These are phyloP conservation scores for Leptographium wingfieldii DNA, from an alignment of 2,329 filamentous ascomycete species.

Conservation along the genomic window DNA sequence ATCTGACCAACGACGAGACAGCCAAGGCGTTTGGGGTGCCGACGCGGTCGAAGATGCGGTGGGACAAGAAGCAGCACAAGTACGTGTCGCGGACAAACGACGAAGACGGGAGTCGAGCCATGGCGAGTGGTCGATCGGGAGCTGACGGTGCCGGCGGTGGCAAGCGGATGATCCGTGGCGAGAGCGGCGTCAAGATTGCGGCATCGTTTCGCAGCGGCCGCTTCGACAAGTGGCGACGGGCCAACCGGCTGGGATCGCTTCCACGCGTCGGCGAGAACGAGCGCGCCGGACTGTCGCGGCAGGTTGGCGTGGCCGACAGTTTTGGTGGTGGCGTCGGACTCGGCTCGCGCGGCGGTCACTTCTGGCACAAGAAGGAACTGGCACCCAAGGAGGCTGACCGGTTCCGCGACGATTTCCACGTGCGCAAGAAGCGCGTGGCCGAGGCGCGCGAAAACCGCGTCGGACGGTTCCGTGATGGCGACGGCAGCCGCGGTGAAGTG, in stretches of 20 bases:
- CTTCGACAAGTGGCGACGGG: conserved; percentile 85
- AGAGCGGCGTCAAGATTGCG: conserved; percentile 91
- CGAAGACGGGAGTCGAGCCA: conserved; percentile 66
- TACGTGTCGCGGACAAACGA: conserved; percentile 89
- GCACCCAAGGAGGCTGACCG: conserved; percentile 92
- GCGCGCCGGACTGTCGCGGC: conserved; percentile 25
- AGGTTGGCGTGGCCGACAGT: conserved; percentile 9
- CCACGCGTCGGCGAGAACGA: conserved; percentile 78
- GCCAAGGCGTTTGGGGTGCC: conserved; percentile 69
- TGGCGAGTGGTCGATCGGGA: conserved; percentile 9
- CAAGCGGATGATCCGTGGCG: conserved; percentile 64
- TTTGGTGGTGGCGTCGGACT: conserved; percentile 12
- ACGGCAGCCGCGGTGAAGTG: conserved; percentile 64
- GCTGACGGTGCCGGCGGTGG: conserved; percentile 27
- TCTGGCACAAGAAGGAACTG: conserved; percentile 75
- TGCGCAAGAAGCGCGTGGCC: conserved; percentile 77
- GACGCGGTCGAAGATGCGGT: conserved; percentile 66
- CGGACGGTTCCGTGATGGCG: conserved; percentile 60
- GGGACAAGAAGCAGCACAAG: conserved; percentile 95
- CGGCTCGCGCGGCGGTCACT: conserved; percentile 38
- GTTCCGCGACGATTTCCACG: conserved; percentile 79
- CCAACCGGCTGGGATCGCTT: conserved; percentile 66
- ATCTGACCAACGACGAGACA: conserved; percentile 79
- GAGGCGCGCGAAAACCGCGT: conserved; percentile 78
- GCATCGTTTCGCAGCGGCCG: conserved; percentile 86